Evolutionary conservation across 352 stramenopile genomes (phyloP).

Genomic region (Pythium sukuiense): DNA sequence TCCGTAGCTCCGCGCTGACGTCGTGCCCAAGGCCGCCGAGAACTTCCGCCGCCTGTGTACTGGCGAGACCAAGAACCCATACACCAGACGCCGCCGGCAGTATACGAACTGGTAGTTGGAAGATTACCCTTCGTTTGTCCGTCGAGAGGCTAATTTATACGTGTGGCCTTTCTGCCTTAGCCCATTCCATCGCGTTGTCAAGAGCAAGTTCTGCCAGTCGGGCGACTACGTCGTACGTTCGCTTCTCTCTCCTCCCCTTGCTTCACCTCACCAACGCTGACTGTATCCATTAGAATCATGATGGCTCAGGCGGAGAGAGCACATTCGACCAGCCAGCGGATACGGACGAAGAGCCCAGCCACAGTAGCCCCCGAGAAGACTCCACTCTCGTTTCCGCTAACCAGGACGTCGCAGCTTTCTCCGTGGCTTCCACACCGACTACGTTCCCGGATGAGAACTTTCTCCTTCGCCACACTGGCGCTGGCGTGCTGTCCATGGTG

Average conservation of each 20-base stretch:
- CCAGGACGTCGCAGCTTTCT: background rate
- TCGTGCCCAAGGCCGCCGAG: constrained; percentile 94
- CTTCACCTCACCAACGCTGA: too few relatives aligned
- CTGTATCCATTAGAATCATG: constrained; percentile 42
- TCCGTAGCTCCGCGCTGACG: constrained; percentile 87
- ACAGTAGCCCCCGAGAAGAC: constrained; percentile 5
- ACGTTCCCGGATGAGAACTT: constrained; percentile 96
- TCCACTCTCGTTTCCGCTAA: background rate
- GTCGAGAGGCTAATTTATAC: background rate
- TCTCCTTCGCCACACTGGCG: constrained; percentile 81
- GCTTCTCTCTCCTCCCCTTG: constrained; percentile 13
- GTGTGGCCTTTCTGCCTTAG: constrained; percentile 20
- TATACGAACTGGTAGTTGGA: constrained; percentile 46
- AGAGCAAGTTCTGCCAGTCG: constrained; percentile 89
- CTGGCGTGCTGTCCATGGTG: constrained; percentile 92
- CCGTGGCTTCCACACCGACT: constrained; percentile 10
- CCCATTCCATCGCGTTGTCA: constrained; percentile 92
- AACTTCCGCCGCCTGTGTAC: constrained; percentile 97
- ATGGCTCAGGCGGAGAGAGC: constrained; percentile 78
- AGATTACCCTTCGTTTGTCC: background rate
- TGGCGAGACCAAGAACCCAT: constrained; percentile 75
- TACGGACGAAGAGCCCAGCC: constrained; percentile 14
- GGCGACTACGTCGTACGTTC: constrained; percentile 84
- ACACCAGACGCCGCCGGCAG: constrained; percentile 54
- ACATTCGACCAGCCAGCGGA: constrained; percentile 70